Conservation (phyloP, 1,284 basidiomycete genomes). For the Moesziomyces sp. region DNA sequence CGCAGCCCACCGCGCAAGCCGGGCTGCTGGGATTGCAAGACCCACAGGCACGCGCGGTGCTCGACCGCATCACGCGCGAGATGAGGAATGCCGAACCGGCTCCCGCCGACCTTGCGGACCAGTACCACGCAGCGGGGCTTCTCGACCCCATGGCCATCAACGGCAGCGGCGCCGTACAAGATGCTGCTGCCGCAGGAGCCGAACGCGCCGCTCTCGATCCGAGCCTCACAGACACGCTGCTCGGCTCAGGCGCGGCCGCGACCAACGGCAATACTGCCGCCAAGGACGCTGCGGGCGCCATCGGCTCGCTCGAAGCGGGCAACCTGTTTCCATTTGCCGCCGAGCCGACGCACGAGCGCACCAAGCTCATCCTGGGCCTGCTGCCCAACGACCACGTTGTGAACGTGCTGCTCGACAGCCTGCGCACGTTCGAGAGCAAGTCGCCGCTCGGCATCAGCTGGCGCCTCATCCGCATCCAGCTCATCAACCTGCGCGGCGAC, state of each 20-base stretch:
- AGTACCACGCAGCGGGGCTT: conserved; percentile 1
- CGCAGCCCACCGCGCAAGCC: conserved; percentile 6
- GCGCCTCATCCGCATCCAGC: conserved; percentile 56
- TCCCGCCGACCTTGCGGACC: conserved; percentile 8
- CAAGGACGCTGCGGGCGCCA: conserved; percentile 13
- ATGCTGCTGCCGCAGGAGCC: conserved; percentile 12
- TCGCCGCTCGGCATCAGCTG: conserved; percentile 56
- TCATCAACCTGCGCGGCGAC: conserved; percentile 56
- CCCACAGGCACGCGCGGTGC: conserved; percentile 52
- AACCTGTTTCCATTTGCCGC: conserved; percentile 32
- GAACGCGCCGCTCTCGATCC: conserved; percentile 21
- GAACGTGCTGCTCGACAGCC: conserved; percentile 55
- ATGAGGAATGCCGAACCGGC: conserved; percentile 31
- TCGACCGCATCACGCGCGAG: conserved; percentile 56
- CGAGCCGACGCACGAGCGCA: conserved; percentile 25
- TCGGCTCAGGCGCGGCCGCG: conserved; percentile 3
- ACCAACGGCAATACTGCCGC: conserved; percentile 3
- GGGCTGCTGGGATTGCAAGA: conserved; percentile 40
- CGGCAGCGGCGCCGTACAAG: conserved; percentile 4
- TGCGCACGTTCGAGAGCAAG: conserved; percentile 54
- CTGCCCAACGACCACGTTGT: conserved; percentile 57
- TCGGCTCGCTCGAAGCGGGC: conserved; percentile 18
- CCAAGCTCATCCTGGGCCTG: conserved; percentile 51
- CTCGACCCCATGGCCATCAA: neutral
- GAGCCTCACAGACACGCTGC: conserved; percentile 5